phyloP scores from a whole-genome alignment of 257 asterid species.

The Thymus mandschuricus region DNA sequence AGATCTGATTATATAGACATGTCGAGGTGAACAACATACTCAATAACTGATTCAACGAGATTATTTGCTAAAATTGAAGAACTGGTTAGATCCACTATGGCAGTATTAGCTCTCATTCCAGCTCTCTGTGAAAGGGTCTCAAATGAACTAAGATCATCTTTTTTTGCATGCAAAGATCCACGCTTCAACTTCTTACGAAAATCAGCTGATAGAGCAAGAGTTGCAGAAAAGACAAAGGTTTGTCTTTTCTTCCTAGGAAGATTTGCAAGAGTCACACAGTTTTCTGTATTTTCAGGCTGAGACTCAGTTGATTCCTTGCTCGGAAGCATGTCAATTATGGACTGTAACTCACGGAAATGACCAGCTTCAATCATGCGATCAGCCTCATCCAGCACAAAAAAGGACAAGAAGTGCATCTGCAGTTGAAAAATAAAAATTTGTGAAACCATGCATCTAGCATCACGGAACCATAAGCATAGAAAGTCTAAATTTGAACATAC shows the following conservation, averaged over 20 bases:
- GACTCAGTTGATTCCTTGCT: constrained; percentile 55
- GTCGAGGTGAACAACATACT: constrained; percentile 55
- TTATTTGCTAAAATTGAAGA: constrained; percentile 81
- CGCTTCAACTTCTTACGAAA: constrained; percentile 90
- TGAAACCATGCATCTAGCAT: not conserved
- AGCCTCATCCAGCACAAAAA: constrained; percentile 98
- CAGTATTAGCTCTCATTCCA: constrained; percentile 88
- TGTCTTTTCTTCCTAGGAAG: constrained; percentile 88
- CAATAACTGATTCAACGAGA: constrained; percentile 85
- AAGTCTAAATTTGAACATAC: constrained; percentile 7
- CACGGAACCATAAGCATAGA: constrained; percentile 1
- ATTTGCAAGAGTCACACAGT: constrained; percentile 10
- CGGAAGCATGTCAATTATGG: constrained; percentile 97
- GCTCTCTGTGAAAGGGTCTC: constrained; percentile 92
- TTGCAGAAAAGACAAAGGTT: constrained; percentile 96
- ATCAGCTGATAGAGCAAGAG: constrained; percentile 90
- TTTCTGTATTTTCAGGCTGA: constrained; percentile 55
- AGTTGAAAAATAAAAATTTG: not conserved
- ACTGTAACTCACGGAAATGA: constrained; percentile 91
- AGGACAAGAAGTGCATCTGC: constrained; percentile 93
- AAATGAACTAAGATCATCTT: constrained; percentile 73
- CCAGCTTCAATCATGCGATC: constrained; percentile 98
- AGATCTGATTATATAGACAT: constrained; percentile 16
- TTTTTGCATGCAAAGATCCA: constrained; percentile 60
- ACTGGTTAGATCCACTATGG: constrained; percentile 86